A percentile compares a stretch with the other conserved stretches of the same genome.
These are phyloP conservation scores for Pseudognaphalium luteoalbum DNA, from an alignment of 129 eudicot species.

Conservation along the genomic window DNA sequence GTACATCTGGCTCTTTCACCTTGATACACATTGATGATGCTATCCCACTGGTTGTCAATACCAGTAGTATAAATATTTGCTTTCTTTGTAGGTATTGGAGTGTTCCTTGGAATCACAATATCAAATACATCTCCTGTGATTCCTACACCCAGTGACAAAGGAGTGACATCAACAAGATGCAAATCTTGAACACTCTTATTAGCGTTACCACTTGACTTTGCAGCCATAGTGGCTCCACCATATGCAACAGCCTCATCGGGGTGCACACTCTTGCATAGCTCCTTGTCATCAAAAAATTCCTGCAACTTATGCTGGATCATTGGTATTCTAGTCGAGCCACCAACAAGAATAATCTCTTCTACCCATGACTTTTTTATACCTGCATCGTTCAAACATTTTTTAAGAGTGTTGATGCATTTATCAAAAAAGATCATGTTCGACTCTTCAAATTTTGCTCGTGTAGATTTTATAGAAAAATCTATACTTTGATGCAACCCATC, in stretches of 20 bases:
- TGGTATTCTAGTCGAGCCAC: slow-evolving; percentile 28
- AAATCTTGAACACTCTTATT: neutral
- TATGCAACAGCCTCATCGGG: slow-evolving; percentile 26
- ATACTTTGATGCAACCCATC: slow-evolving; percentile 21
- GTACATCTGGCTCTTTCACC: slow-evolving; percentile 4
- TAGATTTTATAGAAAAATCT: slow-evolving; percentile 19
- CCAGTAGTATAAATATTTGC: fast-evolving
- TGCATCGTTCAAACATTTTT: slow-evolving; percentile 16
- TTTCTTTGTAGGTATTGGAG: slow-evolving; percentile 18
- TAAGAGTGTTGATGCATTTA: neutral
- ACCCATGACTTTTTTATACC: slow-evolving; percentile 10
- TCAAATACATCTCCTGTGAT: neutral
- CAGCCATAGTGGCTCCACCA: slow-evolving; percentile 17
- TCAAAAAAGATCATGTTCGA: neutral
- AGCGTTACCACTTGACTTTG: neutral
- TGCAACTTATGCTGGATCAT: slow-evolving; percentile 4
- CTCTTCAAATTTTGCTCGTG: slow-evolving; percentile 25
- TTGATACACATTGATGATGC: neutral
- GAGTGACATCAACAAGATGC: neutral
- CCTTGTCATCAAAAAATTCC: slow-evolving; percentile 3
- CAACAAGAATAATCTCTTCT: slow-evolving; percentile 19
- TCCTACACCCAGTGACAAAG: slow-evolving; percentile 18
- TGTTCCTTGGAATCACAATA: slow-evolving; percentile 15
- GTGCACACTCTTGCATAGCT: slow-evolving; percentile 18
- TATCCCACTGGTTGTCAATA: neutral